phyloP scores from a whole-genome alignment of 2,329 filamentous ascomycete species.

The Hymenoscyphus scutula region DNA sequence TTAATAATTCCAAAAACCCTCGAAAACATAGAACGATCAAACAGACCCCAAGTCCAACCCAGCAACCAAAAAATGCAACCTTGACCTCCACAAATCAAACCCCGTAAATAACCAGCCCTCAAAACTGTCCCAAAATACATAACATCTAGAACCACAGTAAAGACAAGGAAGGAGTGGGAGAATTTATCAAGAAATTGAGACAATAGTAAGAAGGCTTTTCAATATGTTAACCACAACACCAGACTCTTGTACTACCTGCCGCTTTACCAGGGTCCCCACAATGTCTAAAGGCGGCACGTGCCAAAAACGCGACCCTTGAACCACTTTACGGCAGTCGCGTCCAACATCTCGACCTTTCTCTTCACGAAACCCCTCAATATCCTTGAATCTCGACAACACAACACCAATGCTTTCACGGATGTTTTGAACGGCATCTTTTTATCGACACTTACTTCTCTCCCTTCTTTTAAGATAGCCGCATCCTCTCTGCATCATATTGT shows the following conservation, averaged over 20 bases:
- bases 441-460: not conserved
- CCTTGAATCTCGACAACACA: constrained; percentile 10
- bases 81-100: too few relatives aligned
- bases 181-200: not conserved
- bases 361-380: constrained; percentile 4
- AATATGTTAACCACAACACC: too few relatives aligned
- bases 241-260: not conserved
- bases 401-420: constrained; percentile 5
- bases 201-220: too few relatives aligned
- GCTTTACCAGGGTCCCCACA: not conserved
- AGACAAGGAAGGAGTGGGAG: too few relatives aligned
- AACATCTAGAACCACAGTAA: too few relatives aligned
- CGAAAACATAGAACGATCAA: too few relatives aligned
- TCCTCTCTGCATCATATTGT: too few relatives aligned
- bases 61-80: too few relatives aligned
- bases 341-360: constrained; percentile 5
- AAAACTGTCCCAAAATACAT: too few relatives aligned
- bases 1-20: too few relatives aligned
- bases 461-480: not conserved
- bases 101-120: too few relatives aligned
- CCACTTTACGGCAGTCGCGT: constrained; percentile 21
- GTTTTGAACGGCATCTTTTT: not conserved
- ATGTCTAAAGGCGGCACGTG: not conserved
- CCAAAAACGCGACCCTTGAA: constrained; percentile 17
- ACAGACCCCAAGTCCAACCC: too few relatives aligned